These are phyloP conservation scores for Fusarium mangiferae DNA, from an alignment of 2,329 filamentous ascomycete species.

Conservation along the genomic window DNA sequence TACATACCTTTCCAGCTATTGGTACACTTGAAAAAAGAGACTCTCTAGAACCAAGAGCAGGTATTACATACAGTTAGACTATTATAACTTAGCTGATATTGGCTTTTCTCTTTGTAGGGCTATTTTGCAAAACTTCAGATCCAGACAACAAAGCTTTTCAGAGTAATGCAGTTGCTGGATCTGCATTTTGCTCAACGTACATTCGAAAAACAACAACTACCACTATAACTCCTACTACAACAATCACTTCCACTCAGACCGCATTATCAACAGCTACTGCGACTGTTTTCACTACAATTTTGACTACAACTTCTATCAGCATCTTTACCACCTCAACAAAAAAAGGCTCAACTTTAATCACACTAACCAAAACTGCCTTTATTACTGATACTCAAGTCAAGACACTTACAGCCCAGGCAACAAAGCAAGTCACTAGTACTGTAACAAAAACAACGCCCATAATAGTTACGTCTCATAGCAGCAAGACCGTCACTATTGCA, in stretches of 20 bases:
- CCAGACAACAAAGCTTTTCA: neutral
- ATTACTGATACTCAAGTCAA: neutral
- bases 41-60: neutral
- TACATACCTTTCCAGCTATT: neutral
- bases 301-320: neutral
- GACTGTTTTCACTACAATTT: neutral
- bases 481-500: neutral
- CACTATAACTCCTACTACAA: neutral
- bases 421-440: neutral
- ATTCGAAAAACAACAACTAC: neutral
- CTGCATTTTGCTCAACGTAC: neutral
- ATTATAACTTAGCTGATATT: neutral
- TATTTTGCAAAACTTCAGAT: neutral
- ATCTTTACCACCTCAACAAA: neutral
- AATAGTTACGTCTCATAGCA: neutral
- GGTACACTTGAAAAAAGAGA: neutral
- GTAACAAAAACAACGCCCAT: neutral
- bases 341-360: neutral
- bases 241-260: neutral
- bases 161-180: neutral
- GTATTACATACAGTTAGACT: neutral
- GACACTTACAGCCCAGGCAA: neutral
- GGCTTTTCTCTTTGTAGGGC: neutral
- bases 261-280: neutral
- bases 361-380: neutral